Base-by-base conservation (phyloP, 192 early-diverging fungal genomes). In the Chytriomyces sp. region DNA sequence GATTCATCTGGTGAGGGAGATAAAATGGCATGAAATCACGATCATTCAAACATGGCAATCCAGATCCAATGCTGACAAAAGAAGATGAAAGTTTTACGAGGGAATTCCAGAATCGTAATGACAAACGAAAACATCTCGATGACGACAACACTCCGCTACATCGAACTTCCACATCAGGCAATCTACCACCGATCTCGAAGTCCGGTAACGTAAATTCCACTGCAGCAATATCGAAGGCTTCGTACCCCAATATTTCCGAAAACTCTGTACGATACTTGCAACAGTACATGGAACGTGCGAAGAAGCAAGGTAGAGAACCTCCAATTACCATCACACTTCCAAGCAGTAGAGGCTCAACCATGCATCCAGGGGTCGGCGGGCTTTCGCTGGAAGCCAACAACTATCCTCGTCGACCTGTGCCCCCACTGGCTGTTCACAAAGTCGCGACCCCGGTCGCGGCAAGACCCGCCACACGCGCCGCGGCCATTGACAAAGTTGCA, bases 201-300 rank as follows among this genome's bases (percentile, higher is more conserved):
- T 54, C 32, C 52, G 31, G 65, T n/a, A 14, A 36, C 52, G n/a
- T 55, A 17, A 26, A 10, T 30, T 34, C 8, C 0, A 49, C 38
- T 37, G 28, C 17, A 64, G 62, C 62, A 64, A 64, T 10, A 19
- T 32, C 39, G 62, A 56, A 56, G 17, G 10, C 54, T 22, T 25
- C 65, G 8, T 30, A 17, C 8, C 40, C 63, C 3, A 55, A 33
- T 6, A 52, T 56, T 36, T 52, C 65, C 2, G 65, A 68, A 55
- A 68, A 31, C n/a, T 59, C 68, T 22, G 68, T 70, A 8, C 14
- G 38, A 5, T 70, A 70, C 39, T 39, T 70, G n/a, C 55, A 70
- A 30, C 68, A 70, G 36, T 59, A 59, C 55, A 70, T 70, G 32
- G 56, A 70, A 32, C 54, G 68, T 19, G 40, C 53, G 25, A 70